Conservation (phyloP, 176 grass and related monocot genomes). For the Melocanna baccifera region DNA sequence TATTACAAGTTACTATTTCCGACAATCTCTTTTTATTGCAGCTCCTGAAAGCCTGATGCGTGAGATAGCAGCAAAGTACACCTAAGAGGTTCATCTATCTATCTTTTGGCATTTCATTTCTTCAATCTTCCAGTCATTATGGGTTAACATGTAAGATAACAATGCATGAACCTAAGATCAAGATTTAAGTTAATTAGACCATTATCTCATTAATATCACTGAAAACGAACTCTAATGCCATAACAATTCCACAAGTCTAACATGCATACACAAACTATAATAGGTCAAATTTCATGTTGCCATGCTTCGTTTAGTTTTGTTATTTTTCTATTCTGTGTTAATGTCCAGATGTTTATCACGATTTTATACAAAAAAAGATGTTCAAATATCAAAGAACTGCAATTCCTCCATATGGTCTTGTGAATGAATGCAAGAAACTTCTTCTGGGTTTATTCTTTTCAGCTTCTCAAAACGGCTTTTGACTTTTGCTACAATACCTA, state of each 20-base stretch:
- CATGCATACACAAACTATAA: not conserved
- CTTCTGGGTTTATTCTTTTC: too few relatives aligned
- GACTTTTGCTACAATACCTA: too few relatives aligned
- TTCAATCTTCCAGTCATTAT: slow-evolving; percentile 6
- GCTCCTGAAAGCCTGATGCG: slow-evolving; percentile 84
- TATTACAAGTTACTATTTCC: slow-evolving; percentile 24
- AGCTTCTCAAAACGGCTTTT: too few relatives aligned
- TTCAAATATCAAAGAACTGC: not conserved
- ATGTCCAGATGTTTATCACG: not conserved
- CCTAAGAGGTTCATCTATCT: slow-evolving; percentile 49
- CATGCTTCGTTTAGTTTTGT: slow-evolving; percentile 6
- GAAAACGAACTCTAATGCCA: not conserved
- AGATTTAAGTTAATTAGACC: not conserved
- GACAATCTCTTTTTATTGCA: slow-evolving; percentile 38
- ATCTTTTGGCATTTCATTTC: slow-evolving; percentile 19
- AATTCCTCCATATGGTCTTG: not conserved
- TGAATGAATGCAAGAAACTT: slow-evolving; percentile 8
- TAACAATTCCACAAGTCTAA: slow-evolving; percentile 8
- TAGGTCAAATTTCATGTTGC: not conserved
- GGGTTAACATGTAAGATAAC: not conserved
- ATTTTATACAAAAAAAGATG: not conserved
- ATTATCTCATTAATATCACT: not conserved
- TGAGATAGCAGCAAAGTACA: slow-evolving; percentile 69
- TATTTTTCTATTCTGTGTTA: not conserved
- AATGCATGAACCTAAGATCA: not conserved